Evolutionary conservation across 306 rosid genomes (phyloP), one percentile per base, ranked within the genome.

Genomic region (Carpinus viminea): DNA sequence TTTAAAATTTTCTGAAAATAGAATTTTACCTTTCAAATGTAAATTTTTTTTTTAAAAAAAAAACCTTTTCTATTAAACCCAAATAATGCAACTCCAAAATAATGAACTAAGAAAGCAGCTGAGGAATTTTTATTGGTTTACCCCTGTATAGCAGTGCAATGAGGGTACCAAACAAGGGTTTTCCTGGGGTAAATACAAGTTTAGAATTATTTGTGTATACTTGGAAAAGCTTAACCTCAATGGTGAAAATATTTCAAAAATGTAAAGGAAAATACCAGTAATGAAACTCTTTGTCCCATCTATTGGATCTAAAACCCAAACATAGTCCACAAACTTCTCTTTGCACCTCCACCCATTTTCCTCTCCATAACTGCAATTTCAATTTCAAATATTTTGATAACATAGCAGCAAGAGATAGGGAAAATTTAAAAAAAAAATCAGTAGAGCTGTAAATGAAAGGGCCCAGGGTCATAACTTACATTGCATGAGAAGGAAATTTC

Each of bases 251-350:
- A 48, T 12, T 34, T 41, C 20, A 72, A 36, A 55, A 54, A 57
- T 2, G 41, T 12, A 5, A 59, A 80, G 72, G 60, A 75, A 38
- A 71, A 72, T 89, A 95, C 98, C 98, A 70, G 98, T 95, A 47
- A 95, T 91, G 56, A 92, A 95, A 75, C 98, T 95, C 84, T 91
- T 95, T 68, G 98, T 95, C 72, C 98, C 98, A 82, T 95, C 98
- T 21, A 92, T 92, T 7, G 98, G 98, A 84, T 95, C 98, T 68
- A 95, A 92, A 36, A 95, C 93, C 98, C 98, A 95, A 18, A 95
- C 98, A 75, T 86, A 92, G 72, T 92, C 97, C 11, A 97, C 78
- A 82, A 50, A 85, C 18, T 85, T 54, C 83, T 90, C 91, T 74
- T 73, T 86, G 88, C 93, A 92, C 82, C 85, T 95, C 98, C 98